Evolutionary conservation across 768 basidiomycete species (phyloP).

Genomic region (Melanogaster broomeanus): DNA sequence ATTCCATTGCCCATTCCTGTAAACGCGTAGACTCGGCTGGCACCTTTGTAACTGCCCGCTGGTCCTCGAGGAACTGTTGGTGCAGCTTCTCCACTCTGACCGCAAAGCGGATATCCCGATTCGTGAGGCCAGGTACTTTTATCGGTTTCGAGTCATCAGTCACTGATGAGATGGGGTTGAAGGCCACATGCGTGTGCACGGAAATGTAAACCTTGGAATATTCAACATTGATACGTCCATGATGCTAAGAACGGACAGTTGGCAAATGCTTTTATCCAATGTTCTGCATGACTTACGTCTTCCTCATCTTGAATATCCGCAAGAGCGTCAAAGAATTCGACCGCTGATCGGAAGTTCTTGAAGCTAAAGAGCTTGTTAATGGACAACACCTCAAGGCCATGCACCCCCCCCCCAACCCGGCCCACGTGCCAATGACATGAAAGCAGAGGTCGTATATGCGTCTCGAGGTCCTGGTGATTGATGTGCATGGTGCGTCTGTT

Average conservation of each 20-base stretch:
- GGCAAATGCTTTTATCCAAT: neutral
- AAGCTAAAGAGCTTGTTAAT: conserved; percentile 32
- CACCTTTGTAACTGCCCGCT: conserved; percentile 23
- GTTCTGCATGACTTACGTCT: conserved; percentile 23
- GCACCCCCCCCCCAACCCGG: conserved; percentile 7
- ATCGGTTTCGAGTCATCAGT: conserved; percentile 10
- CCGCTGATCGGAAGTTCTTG: conserved; percentile 21
- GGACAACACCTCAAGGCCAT: conserved; percentile 15
- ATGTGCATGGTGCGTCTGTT: conserved; percentile 39
- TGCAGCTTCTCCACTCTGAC: conserved; percentile 40
- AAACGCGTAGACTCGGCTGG: conserved; percentile 9
- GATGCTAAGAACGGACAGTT: conserved; percentile 22
- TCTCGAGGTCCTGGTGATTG: conserved; percentile 29
- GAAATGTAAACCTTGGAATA: conserved; percentile 22
- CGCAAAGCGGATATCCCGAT: conserved; percentile 53
- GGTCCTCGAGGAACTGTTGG: conserved; percentile 19
- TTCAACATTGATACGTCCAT: conserved; percentile 31
- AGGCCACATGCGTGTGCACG: conserved; percentile 30
- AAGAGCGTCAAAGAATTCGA: conserved; percentile 31
- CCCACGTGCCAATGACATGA: conserved; percentile 29
- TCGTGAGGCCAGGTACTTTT: conserved; percentile 45
- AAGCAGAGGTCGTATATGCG: conserved; percentile 40
- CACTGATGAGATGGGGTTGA: conserved; percentile 8
- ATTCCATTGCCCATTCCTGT: conserved; percentile 26
- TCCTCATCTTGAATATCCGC: conserved; percentile 31